phyloP scores from a whole-genome alignment of 768 basidiomycete species.

The Kondoa malvinella region DNA sequence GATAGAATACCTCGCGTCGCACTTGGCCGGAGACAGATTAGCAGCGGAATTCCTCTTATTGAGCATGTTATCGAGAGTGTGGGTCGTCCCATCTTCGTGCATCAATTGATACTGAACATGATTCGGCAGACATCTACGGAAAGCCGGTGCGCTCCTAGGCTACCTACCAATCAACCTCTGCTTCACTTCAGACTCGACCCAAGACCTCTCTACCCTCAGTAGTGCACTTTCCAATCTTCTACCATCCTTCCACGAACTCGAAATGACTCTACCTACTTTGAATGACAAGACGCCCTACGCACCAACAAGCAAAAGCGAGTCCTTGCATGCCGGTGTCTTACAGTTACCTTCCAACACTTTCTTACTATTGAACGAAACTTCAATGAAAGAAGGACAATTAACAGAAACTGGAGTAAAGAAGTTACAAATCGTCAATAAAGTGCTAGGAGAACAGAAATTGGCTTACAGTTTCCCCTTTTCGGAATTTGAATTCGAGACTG shows the following conservation, averaged over 20 bases:
- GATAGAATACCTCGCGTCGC: constrained; percentile 19
- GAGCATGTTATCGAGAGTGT: constrained; percentile 23
- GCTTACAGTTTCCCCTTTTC: constrained; percentile 29
- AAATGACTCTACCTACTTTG: constrained; percentile 23
- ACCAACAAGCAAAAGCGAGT: constrained; percentile 23
- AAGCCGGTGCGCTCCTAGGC: constrained; percentile 26
- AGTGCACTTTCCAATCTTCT: constrained; percentile 16
- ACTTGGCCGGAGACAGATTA: constrained; percentile 24
- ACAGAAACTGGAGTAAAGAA: constrained; percentile 28
- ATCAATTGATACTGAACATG: neutral
- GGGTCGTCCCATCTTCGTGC: neutral
- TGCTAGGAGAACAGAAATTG: constrained; percentile 27
- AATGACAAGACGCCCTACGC: constrained; percentile 19
- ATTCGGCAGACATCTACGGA: constrained; percentile 23
- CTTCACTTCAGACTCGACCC: constrained; percentile 13
- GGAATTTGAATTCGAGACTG: constrained; percentile 26
- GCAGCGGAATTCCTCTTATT: constrained; percentile 28
- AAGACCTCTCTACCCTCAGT: constrained; percentile 5
- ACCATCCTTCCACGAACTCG: constrained; percentile 19
- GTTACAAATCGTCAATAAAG: constrained; percentile 23
- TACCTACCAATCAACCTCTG: constrained; percentile 26
- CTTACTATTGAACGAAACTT: constrained; percentile 23
- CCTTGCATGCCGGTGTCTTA: constrained; percentile 23
- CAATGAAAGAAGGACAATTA: constrained; percentile 27
- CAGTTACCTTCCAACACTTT: constrained; percentile 25